Conservation (phyloP, 495 filamentous ascomycete species). For the Talaromyces thailandensis region DNA sequence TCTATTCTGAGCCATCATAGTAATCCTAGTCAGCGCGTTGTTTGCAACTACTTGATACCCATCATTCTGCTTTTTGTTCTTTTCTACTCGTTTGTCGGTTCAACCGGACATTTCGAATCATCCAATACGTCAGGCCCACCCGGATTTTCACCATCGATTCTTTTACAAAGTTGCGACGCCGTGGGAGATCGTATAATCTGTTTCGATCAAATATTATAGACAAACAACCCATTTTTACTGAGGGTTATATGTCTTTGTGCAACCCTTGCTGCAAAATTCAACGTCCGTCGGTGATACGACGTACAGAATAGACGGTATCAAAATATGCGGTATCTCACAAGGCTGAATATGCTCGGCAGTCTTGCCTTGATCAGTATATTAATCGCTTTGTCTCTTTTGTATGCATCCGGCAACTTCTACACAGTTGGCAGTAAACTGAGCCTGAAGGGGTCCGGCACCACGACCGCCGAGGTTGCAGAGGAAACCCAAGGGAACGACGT, state of each 20-base stretch:
- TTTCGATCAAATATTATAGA: neutral
- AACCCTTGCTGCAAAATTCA: neutral
- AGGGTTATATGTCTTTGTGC: neutral
- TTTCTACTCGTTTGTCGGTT: neutral
- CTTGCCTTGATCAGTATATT: slow-evolving; percentile 3
- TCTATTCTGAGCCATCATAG: neutral
- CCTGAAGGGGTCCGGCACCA: neutral
- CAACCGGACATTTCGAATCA: neutral
- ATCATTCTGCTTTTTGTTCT: neutral
- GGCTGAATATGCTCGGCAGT: neutral
- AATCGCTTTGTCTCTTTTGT: neutral
- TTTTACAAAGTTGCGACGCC: neutral
- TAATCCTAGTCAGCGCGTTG: neutral
- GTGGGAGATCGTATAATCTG: neutral
- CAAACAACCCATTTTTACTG: neutral
- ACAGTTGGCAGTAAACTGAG: neutral
- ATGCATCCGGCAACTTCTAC: neutral
- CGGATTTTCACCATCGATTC: neutral
- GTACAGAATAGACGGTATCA: neutral
- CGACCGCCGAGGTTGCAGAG: neutral
- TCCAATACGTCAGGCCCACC: neutral
- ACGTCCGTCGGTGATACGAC: neutral
- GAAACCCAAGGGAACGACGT: neutral
- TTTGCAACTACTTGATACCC: neutral
- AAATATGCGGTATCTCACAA: slow-evolving; percentile 1